These are phyloP conservation scores for Gigaspora rosea DNA, from an alignment of 192 early-diverging fungal genomes.

Conservation along the genomic window DNA sequence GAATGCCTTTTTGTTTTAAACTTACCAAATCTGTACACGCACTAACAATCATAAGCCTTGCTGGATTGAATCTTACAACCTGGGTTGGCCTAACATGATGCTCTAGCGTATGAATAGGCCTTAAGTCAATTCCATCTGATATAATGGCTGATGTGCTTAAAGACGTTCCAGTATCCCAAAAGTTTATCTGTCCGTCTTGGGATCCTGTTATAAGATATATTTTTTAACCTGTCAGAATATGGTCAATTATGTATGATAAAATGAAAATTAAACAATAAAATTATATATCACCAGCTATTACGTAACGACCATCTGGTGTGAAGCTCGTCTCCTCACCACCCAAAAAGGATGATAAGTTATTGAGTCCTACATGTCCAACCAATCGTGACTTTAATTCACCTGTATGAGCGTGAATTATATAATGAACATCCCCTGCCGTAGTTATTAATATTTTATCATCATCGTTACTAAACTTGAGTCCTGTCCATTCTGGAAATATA, in stretches of 20 bases:
- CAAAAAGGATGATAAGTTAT: slow-evolving; percentile 27
- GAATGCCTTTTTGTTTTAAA: not conserved
- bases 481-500: slow-evolving; percentile 50
- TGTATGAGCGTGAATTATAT: slow-evolving; percentile 69
- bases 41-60: slow-evolving; percentile 71
- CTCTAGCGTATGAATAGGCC: slow-evolving; percentile 46
- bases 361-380: slow-evolving; percentile 46
- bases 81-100: slow-evolving; percentile 53
- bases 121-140: slow-evolving; percentile 23
- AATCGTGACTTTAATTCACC: slow-evolving; percentile 48
- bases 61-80: slow-evolving; percentile 75
- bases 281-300: slow-evolving; percentile 55
- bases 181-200: slow-evolving; percentile 59
- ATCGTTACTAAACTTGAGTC: slow-evolving; percentile 73
- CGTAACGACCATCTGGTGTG: slow-evolving; percentile 76
- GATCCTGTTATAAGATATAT: slow-evolving; percentile 50
- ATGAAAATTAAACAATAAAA: not conserved
- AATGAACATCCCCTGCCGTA: slow-evolving; percentile 58
- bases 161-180: slow-evolving; percentile 64
- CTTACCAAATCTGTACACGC: slow-evolving; percentile 70
- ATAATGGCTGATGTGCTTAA: slow-evolving; percentile 40
- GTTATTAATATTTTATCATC: slow-evolving; percentile 73
- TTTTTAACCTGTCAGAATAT: not conserved
- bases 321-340: slow-evolving; percentile 60
- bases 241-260: not conserved